Conservation (phyloP, 441 rosid genomes). For the Biscutella laevigata region DNA sequence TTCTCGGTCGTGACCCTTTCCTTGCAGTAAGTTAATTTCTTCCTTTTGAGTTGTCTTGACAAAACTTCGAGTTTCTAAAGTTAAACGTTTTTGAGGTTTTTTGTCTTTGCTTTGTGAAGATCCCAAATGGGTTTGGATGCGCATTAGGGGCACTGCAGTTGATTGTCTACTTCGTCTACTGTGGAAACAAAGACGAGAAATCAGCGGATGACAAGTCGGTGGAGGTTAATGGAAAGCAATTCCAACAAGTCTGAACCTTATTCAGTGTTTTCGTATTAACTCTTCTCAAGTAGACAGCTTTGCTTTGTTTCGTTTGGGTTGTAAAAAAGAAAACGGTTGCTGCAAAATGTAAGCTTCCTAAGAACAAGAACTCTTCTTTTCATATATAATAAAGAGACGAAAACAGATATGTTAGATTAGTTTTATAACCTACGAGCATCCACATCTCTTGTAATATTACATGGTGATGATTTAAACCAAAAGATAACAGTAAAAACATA, state of each 20-base stretch:
- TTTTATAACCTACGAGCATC: conserved; percentile 11
- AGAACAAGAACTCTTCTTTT: not conserved
- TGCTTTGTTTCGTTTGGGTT: conserved; percentile 4
- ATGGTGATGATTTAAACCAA: conserved; percentile 20
- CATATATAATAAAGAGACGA: not conserved
- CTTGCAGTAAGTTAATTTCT: conserved; percentile 50
- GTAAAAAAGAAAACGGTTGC: conserved; percentile 10
- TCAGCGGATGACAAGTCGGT: conserved; percentile 18
- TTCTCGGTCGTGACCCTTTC: conserved; percentile 75
- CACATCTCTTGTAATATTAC: conserved; percentile 21
- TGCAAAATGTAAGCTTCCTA: conserved; percentile 11
- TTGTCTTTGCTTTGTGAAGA: conserved; percentile 34
- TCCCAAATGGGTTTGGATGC: conserved; percentile 80
- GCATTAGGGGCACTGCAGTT: conserved; percentile 61
- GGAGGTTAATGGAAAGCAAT: conserved; percentile 30
- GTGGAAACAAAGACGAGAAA: conserved; percentile 37
- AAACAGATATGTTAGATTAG: conserved; percentile 20
- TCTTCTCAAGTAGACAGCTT: conserved; percentile 9
- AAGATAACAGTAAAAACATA: conserved; percentile 8
- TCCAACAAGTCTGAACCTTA: conserved; percentile 25
- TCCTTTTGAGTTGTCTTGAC: not conserved
- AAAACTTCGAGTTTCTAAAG: not conserved
- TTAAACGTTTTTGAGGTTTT: not conserved
- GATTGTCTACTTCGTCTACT: conserved; percentile 62
- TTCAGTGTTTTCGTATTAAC: conserved; percentile 5